phyloP scores from a whole-genome alignment of 2,329 filamentous ascomycete species.

The Neofusicoccum cordaticola region DNA sequence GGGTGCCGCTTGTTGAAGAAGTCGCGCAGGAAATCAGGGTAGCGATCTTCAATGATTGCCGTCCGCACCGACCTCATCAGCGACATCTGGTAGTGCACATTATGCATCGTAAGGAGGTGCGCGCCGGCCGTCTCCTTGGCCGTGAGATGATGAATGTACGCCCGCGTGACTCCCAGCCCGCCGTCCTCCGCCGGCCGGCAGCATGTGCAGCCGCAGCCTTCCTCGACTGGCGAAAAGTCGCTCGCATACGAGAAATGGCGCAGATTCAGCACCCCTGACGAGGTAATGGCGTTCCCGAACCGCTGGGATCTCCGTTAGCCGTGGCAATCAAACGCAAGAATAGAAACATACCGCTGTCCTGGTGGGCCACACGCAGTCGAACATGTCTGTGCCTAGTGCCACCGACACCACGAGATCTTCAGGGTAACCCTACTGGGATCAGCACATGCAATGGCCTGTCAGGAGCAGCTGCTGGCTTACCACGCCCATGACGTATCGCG shows the following conservation, averaged over 20 bases:
- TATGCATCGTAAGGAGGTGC: conserved; percentile 84
- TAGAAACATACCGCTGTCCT: conserved; percentile 67
- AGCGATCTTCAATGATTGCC: conserved; percentile 77
- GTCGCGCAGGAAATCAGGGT: conserved; percentile 69
- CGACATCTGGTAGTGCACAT: conserved; percentile 86
- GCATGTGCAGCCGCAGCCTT: conserved; percentile 75
- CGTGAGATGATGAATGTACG: conserved; percentile 87
- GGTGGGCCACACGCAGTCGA: conserved; percentile 98
- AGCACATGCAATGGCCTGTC: neutral
- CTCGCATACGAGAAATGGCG: conserved; percentile 70
- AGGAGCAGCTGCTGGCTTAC: neutral
- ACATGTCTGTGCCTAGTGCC: conserved; percentile 96
- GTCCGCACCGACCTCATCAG: conserved; percentile 74
- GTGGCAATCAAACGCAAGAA: neutral
- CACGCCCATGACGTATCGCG: conserved; percentile 99
- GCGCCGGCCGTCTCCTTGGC: conserved; percentile 95
- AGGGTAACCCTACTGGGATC: conserved; percentile 61
- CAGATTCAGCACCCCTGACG: conserved; percentile 77
- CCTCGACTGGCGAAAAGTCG: conserved; percentile 82
- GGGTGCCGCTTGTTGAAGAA: conserved; percentile 78
- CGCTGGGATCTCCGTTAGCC: conserved; percentile 44
- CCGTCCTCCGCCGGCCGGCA: conserved; percentile 67
- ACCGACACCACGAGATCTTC: conserved; percentile 93
- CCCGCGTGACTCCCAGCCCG: conserved; percentile 77
- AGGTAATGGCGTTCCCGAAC: conserved; percentile 91